A percentile compares a stretch with the other conserved stretches of the same genome.
Evolutionary conservation across 163 green algal genomes (phyloP).

Genomic region (Trebouxia gelatinosa): DNA sequence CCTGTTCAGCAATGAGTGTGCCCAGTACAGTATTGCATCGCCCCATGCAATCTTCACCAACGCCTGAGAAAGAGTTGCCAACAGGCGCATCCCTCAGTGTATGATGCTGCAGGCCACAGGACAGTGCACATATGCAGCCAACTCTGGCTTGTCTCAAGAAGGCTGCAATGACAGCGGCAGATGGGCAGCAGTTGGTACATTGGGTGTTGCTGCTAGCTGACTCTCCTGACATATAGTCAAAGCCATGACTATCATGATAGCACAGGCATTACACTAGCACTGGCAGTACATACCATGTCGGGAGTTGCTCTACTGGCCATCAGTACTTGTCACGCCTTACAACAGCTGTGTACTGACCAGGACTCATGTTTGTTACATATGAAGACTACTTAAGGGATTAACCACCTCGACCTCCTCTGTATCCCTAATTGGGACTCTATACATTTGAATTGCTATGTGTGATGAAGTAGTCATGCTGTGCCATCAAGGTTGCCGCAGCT

Average conservation of each 20-base stretch:
- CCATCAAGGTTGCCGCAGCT: no score
- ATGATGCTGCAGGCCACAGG: not conserved
- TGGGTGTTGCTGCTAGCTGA: not conserved
- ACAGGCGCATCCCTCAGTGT: not conserved
- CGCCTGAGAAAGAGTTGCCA: not conserved
- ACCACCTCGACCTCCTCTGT: no score
- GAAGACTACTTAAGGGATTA: not conserved
- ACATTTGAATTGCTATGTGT: no score
- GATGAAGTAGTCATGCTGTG: no score
- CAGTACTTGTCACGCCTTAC: not conserved
- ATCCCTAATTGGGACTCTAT: no score
- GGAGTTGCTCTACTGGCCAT: no score
- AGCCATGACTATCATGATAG: not conserved
- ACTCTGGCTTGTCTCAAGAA: slow-evolving; percentile 9
- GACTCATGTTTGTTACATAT: not conserved
- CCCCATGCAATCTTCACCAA: not conserved
- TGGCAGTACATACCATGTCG: no score
- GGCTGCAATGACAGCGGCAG: not conserved
- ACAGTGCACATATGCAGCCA: not conserved
- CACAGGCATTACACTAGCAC: not conserved
- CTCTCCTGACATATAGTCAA: not conserved
- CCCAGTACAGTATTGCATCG: not conserved
- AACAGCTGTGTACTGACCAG: not conserved
- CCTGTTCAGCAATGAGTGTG: not conserved
- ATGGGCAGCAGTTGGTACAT: not conserved